Conservation (phyloP, 1,284 basidiomycete genomes). For the Ustanciosporium gigantosporum region DNA sequence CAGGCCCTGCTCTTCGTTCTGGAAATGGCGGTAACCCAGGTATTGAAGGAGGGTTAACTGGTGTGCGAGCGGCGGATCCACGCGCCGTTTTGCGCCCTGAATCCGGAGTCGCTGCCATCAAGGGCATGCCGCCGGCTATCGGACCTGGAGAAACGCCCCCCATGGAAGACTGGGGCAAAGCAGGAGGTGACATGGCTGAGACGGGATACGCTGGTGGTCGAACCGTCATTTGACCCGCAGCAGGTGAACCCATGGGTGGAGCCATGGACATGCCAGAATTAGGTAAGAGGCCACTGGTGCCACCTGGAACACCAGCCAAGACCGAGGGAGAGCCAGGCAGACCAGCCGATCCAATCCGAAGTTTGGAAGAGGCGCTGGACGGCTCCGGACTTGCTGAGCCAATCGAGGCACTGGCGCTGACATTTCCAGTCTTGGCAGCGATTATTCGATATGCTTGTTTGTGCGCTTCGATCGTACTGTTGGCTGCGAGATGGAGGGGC, state of each 20-base stretch:
- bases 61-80: background rate
- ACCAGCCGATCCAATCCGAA: constrained; percentile 15
- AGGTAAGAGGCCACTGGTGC: background rate
- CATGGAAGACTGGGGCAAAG: background rate
- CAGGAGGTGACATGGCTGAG: background rate
- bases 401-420: constrained; percentile 1
- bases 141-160: background rate
- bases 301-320: constrained; percentile 5
- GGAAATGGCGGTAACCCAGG: constrained; percentile 5
- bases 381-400: constrained; percentile 24
- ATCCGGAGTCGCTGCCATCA: background rate
- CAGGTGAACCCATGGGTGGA: constrained; percentile 11
- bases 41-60: too few relatives aligned
- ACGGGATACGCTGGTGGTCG: background rate
- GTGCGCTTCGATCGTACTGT: constrained; percentile 46
- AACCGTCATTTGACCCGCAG: background rate
- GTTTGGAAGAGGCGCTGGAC: constrained; percentile 1
- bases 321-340: constrained; percentile 14
- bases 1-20: constrained; percentile 30
- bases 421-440: constrained; percentile 11
- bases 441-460: constrained; percentile 38
- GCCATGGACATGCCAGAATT: constrained; percentile 16
- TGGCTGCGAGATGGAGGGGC: constrained; percentile 44
- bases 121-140: background rate
- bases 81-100: background rate